These are phyloP conservation scores for Penicillium pulvis DNA, from an alignment of 495 filamentous ascomycete genomes.

Conservation along the genomic window DNA sequence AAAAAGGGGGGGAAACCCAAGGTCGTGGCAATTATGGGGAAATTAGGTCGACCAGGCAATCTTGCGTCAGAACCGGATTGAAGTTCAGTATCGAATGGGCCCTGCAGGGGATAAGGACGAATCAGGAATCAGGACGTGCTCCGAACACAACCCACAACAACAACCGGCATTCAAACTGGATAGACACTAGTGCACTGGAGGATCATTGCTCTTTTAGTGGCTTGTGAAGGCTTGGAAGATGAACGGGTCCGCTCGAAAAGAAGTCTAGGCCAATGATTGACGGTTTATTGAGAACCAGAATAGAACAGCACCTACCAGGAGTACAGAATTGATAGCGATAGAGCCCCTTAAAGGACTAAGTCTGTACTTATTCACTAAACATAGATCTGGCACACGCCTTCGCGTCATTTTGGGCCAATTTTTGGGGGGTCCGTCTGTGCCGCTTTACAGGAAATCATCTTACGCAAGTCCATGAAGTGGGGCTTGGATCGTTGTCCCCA, in stretches of 20 bases:
- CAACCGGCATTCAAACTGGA: not conserved
- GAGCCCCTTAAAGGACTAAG: not conserved
- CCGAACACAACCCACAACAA: conserved; percentile 1
- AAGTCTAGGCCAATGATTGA: conserved; percentile 1
- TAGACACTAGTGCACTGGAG: not conserved
- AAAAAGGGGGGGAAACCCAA: not conserved
- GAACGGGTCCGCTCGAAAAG: not conserved
- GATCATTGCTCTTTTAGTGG: conserved; percentile 5
- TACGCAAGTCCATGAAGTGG: conserved; percentile 11
- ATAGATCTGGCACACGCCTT: not conserved
- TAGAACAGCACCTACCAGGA: not conserved
- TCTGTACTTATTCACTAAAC: too few species aligned
- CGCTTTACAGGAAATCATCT: conserved; percentile 2
- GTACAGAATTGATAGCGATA: not conserved
- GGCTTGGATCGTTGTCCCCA: conserved; percentile 1
- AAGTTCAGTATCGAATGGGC: not conserved
- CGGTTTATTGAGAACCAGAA: conserved; percentile 1
- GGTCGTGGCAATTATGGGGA: conserved; percentile 12
- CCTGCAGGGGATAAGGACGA: conserved; percentile 3
- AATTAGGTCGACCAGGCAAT: conserved; percentile 6
- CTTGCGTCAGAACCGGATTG: not conserved
- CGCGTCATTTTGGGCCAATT: not conserved
- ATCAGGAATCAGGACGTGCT: not conserved
- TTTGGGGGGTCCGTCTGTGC: not conserved
- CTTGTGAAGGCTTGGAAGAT: not conserved